Evolutionary conservation across 2,329 filamentous ascomycete species (phyloP), one percentile per base, ranked within the genome.

Genomic region (Stagonosporopsis chrysanthemi): DNA sequence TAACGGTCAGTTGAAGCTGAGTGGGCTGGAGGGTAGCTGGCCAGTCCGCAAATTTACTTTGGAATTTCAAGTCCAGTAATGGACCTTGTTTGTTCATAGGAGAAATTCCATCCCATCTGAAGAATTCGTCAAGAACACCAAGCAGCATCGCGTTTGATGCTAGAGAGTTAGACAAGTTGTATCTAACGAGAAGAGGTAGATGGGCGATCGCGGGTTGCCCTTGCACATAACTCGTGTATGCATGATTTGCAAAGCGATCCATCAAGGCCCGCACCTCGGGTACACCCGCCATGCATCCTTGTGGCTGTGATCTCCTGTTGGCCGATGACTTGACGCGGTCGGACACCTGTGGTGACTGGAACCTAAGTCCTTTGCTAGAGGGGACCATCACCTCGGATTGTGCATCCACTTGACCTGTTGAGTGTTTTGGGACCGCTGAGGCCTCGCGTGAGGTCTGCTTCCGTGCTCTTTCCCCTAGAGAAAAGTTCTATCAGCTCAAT

Each of bases 1-100:
- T 64, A 0, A 72, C 64, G 0, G 65, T 65, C 19, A 63, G 60
- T 51, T 82, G 80, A 4, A 80, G 22, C 7, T 49, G 54, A 0
- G 79, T 82, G 1, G 79, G 79, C 14, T 44, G 44, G 15, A 64
- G 22, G 14, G 24, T 58, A 15, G n/a, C 22, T 14, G 62, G 62
- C 60, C 56, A 62, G 9, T 59, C 38, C 12, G 9, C 6, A 24
- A 45, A 45, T 1, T 31, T 22, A 28, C 41, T 19, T 2, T 39
- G 19, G 7, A 23, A 38, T 1, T 19, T 41, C 6, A 19, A 6
- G 6, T 39, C 54, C 15, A 47, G 23, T 8, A 35, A 23, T 1
- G 44, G 48, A 2, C 49, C 46, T 29, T 56, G 52, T 22, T 53
- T 58, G 15, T 59, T 60, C 28, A 68, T 58, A 6, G 64, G 62